These are phyloP conservation scores for Hypoxylon crocopeplum DNA, from an alignment of 495 filamentous ascomycete genomes.

Conservation along the genomic window DNA sequence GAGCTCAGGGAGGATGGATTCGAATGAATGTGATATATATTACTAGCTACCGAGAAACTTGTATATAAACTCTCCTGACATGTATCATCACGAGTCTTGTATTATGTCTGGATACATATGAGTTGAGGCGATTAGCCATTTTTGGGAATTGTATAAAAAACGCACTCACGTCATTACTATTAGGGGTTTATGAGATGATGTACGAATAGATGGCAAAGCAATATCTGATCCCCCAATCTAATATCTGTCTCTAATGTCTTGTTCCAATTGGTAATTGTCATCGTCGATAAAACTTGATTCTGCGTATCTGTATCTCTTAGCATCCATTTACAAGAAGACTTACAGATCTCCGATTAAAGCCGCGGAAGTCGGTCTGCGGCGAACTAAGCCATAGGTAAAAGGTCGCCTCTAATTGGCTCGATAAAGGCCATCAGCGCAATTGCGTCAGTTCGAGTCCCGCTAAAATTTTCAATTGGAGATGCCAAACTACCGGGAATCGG, in stretches of 20 bases:
- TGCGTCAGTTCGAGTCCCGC: conserved; percentile 33
- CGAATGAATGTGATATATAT: conserved; percentile 1
- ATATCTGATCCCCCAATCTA: too few species aligned
- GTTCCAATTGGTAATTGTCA: too few species aligned
- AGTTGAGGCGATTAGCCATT: too few species aligned
- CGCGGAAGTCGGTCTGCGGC: conserved; percentile 34
- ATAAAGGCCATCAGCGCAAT: conserved; percentile 19
- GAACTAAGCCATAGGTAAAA: not conserved
- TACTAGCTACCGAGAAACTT: not conserved
- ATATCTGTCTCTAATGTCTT: too few species aligned
- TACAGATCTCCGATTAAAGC: conserved; percentile 24
- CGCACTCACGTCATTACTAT: too few species aligned
- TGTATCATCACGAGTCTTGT: too few species aligned
- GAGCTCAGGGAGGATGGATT: conserved; percentile 44
- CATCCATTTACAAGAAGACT: conserved; percentile 1
- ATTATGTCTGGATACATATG: too few species aligned
- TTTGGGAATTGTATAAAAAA: too few species aligned
- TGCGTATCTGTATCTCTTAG: not conserved
- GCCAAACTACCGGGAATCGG: conserved; percentile 29
- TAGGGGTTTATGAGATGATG: too few species aligned
- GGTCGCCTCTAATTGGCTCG: conserved; percentile 19
- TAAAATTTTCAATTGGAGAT: conserved; percentile 24
- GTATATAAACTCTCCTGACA: conserved; percentile 1
- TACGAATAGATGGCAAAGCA: too few species aligned
- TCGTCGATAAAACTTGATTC: not conserved